Base-by-base conservation (phyloP, 768 basidiomycete species). In the Cystofilobasidium macerans region DNA sequence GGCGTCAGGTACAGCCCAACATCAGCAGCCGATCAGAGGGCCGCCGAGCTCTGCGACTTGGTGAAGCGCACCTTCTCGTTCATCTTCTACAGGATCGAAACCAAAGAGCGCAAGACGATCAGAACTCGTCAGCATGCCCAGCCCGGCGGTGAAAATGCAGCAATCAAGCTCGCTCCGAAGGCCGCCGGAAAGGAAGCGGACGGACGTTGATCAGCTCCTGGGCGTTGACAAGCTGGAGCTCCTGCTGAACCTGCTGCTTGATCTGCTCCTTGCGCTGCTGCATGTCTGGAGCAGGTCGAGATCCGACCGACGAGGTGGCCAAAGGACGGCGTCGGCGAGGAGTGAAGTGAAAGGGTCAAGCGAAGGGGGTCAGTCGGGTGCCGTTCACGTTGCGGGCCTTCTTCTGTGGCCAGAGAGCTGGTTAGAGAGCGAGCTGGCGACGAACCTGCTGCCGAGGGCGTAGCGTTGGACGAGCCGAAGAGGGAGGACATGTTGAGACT, bases 161-260 rank as follows among this genome's bases (percentile, higher is more conserved):
- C 9, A 24, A 47, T 8, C 38, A 16, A 40, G 38, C 38, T 8
- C 38, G 38, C 38, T 40, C 38, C 16, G 38, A 40, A 22, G 8
- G n/a, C 7, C 36, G 40, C 33, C 13, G 5, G 33, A 35, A 26
- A n/a, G 12, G 59, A 14, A 11, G 53, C 42, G 26, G 67, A 20
- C 5, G 35, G 0, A 88, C 88, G 67, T 84, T 85, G 75, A 91
- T 85, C 57, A 91, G 83, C 70, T 88, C 86, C 73, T 90, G 88
- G 0, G 86, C 88, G 65, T 86, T 87, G 1, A 82, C 80, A 16
- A 87, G 77, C 8, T 82, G 85, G 66, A 90, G 78, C 77, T 91
- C 87, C 48, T 80, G 80, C 40, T 82, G 81, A 57, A 91, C 81
- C 48, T 80, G 79, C 60, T 80, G 80, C 84, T 87, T 86, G 62